phyloP scores from a whole-genome alignment of 2,329 filamentous ascomycete genomes.

The Diaporthe longicolla region DNA sequence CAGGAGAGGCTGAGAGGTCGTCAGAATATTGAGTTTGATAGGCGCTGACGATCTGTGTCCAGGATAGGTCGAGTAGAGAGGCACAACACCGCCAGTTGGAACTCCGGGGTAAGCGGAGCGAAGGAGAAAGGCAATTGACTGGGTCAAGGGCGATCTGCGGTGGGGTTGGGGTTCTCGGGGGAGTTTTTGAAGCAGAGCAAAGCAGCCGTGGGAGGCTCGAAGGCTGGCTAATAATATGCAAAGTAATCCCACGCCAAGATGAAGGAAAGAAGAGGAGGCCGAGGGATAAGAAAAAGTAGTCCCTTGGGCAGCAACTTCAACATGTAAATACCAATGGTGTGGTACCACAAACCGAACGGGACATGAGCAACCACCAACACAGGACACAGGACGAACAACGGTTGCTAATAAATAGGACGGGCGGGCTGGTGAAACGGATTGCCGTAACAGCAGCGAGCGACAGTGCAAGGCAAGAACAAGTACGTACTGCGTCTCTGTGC shows the following conservation, averaged over 20 bases:
- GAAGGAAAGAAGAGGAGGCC: background rate
- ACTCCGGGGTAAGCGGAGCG: conserved; percentile 13
- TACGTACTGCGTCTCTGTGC: too few species aligned
- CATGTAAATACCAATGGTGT: conserved; percentile 17
- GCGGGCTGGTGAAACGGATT: conserved; percentile 8
- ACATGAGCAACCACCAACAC: background rate
- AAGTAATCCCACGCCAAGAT: conserved; percentile 2
- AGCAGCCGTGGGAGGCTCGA: background rate
- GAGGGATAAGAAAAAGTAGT: background rate
- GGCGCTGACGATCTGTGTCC: conserved; percentile 32
- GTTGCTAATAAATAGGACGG: background rate
- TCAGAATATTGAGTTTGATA: conserved; percentile 29
- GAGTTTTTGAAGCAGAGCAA: conserved; percentile 2
- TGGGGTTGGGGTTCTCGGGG: background rate
- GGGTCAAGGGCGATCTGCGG: conserved; percentile 23
- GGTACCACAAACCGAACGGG: conserved; percentile 2
- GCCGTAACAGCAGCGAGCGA: too few species aligned
- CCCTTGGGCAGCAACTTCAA: conserved; percentile 20
- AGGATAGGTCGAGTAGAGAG: conserved; percentile 32
- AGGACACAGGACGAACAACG: conserved; percentile 18
- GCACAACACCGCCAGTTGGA: conserved; percentile 28
- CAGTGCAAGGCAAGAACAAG: too few species aligned
- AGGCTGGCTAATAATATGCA: conserved; percentile 20
- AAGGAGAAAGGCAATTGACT: conserved; percentile 10
- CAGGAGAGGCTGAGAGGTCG: background rate